Conservation (phyloP, 2,329 filamentous ascomycete species). For the Anisogramma anomala region DNA sequence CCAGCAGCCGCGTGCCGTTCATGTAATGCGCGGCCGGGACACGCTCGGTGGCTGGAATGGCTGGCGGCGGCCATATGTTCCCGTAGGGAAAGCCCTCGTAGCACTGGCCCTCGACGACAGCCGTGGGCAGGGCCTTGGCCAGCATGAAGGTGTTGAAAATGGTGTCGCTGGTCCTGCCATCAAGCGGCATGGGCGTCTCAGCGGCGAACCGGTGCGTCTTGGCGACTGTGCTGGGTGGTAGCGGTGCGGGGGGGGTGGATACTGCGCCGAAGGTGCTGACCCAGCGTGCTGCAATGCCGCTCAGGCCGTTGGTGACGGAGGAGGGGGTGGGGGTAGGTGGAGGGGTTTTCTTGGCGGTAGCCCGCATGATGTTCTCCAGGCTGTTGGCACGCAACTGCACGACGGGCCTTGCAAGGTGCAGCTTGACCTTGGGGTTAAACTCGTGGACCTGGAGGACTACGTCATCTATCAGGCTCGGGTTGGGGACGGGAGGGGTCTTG, state of each 20-base stretch:
- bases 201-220: slow-evolving; percentile 30
- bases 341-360: slow-evolving; percentile 7
- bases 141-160: slow-evolving; percentile 60
- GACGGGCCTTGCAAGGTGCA: slow-evolving; percentile 64
- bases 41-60: slow-evolving; percentile 52
- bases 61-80: slow-evolving; percentile 64
- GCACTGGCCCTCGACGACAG: slow-evolving; percentile 24
- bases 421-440: slow-evolving; percentile 57
- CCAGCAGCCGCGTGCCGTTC: background rate
- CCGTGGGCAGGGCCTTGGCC: slow-evolving; percentile 36
- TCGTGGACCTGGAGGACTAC: slow-evolving; percentile 54
- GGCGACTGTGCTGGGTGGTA: background rate
- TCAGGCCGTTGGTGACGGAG: background rate
- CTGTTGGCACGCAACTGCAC: slow-evolving; percentile 38
- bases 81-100: slow-evolving; percentile 31
- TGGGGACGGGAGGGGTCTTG: slow-evolving; percentile 18
- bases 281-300: slow-evolving; percentile 1
- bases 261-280: background rate
- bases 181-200: slow-evolving; percentile 42
- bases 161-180: slow-evolving; percentile 30
- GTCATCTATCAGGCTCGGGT: slow-evolving; percentile 44
- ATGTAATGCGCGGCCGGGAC: slow-evolving; percentile 25
- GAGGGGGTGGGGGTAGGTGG: background rate
- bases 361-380: slow-evolving; percentile 17
- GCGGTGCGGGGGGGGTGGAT: background rate